A percentile compares a stretch with the other conserved stretches of the same genome.
Evolutionary conservation across 352 stramenopile species (phyloP).

Genomic region (Phytopythium litorale): DNA sequence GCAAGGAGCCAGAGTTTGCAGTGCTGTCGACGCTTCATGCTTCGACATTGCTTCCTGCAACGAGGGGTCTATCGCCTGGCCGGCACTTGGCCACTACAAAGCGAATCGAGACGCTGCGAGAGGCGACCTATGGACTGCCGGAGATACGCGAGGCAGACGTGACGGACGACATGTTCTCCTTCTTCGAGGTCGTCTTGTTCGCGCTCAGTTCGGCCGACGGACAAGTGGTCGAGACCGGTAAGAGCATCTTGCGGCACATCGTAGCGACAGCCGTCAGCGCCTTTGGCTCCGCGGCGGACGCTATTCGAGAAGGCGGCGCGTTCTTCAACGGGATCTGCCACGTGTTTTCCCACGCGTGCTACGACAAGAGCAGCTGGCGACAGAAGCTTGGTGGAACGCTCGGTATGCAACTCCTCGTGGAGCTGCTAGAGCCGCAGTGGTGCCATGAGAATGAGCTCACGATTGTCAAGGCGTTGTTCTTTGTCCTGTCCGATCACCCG

Average conservation of each 20-base stretch:
- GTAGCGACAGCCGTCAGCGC: constrained; percentile 39
- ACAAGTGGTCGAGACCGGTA: constrained; percentile 54
- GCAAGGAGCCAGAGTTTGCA: constrained; percentile 58
- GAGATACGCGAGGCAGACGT: constrained; percentile 45
- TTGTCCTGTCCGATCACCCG: constrained; percentile 84
- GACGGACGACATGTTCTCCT: constrained; percentile 60
- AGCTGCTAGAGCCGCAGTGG: constrained; percentile 64
- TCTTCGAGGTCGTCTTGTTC: constrained; percentile 57
- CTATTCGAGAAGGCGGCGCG: constrained; percentile 53
- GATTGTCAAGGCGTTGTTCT: constrained; percentile 84
- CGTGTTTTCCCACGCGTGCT: constrained; percentile 81
- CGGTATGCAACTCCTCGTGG: constrained; percentile 63
- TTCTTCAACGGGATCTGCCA: constrained; percentile 79
- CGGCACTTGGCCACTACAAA: constrained; percentile 75
- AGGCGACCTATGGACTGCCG: constrained; percentile 70
- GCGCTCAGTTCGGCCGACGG: constrained; percentile 61
- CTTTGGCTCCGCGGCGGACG: constrained; percentile 30
- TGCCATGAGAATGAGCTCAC: constrained; percentile 85
- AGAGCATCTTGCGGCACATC: constrained; percentile 43
- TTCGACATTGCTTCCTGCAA: constrained; percentile 71
- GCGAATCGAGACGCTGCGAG: constrained; percentile 71
- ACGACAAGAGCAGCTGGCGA: constrained; percentile 84
- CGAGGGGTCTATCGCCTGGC: constrained; percentile 70
- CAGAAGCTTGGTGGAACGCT: constrained; percentile 77
- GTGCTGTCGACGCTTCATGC: constrained; percentile 67